Evolutionary conservation across 73 alveolate genomes (phyloP), one percentile per base, ranked within the genome.

Genomic region (Paramecium sonneborni): DNA sequence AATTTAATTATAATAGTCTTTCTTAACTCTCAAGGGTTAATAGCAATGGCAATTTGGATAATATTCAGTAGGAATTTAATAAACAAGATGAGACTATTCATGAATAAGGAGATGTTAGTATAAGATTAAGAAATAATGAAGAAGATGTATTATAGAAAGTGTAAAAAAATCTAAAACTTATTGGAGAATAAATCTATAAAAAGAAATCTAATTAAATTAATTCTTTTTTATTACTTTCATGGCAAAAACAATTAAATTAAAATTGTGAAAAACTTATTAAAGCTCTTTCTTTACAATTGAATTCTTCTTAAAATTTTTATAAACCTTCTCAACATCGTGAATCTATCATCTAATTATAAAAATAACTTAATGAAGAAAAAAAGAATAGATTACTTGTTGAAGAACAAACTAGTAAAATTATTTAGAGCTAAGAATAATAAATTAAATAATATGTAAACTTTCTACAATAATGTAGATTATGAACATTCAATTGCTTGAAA

Each of bases 221-320:
- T 32, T 32, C 39, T 1, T 30, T 62, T 26, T 1, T 62, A 30
- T 62, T 62, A 26, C 44, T 62, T 30, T 62, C 39, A 26, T 62
- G 84, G 84, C 11, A 32, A 62, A 62, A 62, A 2, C 20, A 26
- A 30, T 62, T 62, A 32, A 62, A 32, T 26, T 9, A 32, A 30
- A 62, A 62, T 62, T 62, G 84, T 26, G 84, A 62, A 62, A 62
- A 62, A 62, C 26, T 62, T 7, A 62, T 62, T 12, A 62, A 62
- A 62, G 68, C 68, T 0, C 68, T 52, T 18, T 52, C 68, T 21
- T 52, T 52, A 21, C n/a, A 52, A 52, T 18, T 52, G 14, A 52
- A 52, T 52, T 52, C 68, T 52, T 52, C 68, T 3, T 21, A 52
- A 52, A 52, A 52, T 21, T 52, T 52, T 52, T 52, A 52, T 18